Percentiles rank a stretch among this genome's conserved stretches.
Conservation (phyloP, 2,329 filamentous ascomycete species). For the Orbilia blumenaviensis region DNA sequence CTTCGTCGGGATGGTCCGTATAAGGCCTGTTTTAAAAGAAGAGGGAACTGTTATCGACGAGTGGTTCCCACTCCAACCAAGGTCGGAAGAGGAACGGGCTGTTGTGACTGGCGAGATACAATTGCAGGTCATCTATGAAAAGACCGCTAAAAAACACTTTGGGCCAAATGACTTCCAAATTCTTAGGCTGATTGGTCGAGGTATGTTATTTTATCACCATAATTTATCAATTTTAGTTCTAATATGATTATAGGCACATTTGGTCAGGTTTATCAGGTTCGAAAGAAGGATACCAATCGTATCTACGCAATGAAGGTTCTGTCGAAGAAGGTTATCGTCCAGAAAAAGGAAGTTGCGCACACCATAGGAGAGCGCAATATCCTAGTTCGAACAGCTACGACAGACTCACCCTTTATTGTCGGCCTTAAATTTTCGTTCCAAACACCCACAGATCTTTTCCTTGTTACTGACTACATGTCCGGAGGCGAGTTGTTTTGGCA, state of each 20-base stretch:
- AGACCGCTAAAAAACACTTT: constrained; percentile 86
- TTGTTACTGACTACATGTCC: constrained; percentile 99
- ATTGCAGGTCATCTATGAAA: constrained; percentile 84
- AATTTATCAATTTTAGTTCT: not conserved
- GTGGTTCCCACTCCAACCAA: constrained; percentile 84
- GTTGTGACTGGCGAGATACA: constrained; percentile 86
- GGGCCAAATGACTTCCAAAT: constrained; percentile 97
- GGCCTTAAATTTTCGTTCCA: constrained; percentile 99
- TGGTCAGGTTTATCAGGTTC: constrained; percentile 96
- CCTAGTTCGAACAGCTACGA: constrained; percentile 91
- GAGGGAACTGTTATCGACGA: constrained; percentile 77
- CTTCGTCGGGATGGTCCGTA: constrained; percentile 88
- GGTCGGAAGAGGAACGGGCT: constrained; percentile 78
- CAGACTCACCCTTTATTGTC: constrained; percentile 96
- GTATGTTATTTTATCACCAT: constrained; percentile 49
- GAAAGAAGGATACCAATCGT: constrained; percentile 92
- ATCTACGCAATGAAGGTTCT: constrained; percentile 99
- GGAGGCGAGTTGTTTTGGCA: constrained; percentile 99
- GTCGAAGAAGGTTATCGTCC: constrained; percentile 99
- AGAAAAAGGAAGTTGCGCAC: constrained; percentile 99
- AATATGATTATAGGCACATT: constrained; percentile 72
- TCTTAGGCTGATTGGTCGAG: constrained; percentile 94
- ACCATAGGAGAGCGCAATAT: constrained; percentile 98
- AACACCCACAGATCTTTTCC: constrained; percentile 91
- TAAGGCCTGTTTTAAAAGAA: constrained; percentile 74